phyloP scores from a whole-genome alignment of 2,329 filamentous ascomycete species.

The Cordyceps tenuipes region DNA sequence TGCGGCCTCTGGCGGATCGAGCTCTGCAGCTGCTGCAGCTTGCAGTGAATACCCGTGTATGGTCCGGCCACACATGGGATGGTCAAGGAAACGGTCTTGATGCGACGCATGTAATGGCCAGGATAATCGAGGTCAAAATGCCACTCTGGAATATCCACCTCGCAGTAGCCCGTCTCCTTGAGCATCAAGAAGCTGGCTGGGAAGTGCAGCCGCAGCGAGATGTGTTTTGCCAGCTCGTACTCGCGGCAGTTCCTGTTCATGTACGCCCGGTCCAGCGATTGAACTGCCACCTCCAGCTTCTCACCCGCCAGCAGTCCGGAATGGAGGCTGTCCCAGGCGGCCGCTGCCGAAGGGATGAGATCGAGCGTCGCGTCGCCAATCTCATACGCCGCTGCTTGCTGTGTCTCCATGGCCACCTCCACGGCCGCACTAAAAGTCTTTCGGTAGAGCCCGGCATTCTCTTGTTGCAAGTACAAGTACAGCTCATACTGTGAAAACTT shows the following conservation, averaged over 20 bases:
- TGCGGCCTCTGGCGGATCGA: background rate
- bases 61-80: constrained; percentile 25
- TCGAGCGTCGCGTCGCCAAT: constrained; percentile 3
- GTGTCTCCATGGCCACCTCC: constrained; percentile 1
- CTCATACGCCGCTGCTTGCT: constrained; percentile 8
- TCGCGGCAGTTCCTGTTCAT: constrained; percentile 11
- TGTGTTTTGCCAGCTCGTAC: constrained; percentile 11
- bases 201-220: constrained; percentile 11
- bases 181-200: constrained; percentile 11
- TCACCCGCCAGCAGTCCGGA: constrained; percentile 11
- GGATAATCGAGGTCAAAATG: constrained; percentile 32
- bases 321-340: constrained; percentile 11
- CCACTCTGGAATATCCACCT: constrained; percentile 23
- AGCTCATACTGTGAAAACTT: constrained; percentile 11
- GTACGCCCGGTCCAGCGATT: constrained; percentile 9
- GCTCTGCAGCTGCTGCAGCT: constrained; percentile 3
- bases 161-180: constrained; percentile 1
- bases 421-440: background rate
- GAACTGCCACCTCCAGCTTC: constrained; percentile 6
- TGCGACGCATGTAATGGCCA: constrained; percentile 30
- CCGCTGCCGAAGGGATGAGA: background rate
- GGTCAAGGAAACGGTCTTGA: constrained; percentile 24
- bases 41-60: constrained; percentile 18
- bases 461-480: constrained; percentile 8
- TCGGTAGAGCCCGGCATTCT: constrained; percentile 4